Percentiles rank a stretch among this genome's conserved stretches.
These are phyloP conservation scores for Kandelia obovata DNA, from an alignment of 345 rosid genomes.

Conservation along the genomic window DNA sequence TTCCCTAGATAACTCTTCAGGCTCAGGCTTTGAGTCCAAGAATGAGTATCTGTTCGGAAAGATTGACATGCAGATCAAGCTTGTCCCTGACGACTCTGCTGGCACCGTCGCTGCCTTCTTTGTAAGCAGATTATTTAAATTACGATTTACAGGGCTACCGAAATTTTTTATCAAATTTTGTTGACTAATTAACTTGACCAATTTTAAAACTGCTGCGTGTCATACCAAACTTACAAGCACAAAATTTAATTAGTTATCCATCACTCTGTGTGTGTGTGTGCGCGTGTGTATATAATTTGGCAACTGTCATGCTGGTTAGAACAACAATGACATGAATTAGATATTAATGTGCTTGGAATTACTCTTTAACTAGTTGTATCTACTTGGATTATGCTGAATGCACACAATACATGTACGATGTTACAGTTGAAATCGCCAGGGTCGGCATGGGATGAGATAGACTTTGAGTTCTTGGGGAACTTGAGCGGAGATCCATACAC, in stretches of 20 bases:
- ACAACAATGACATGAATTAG: background rate
- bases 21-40: slow-evolving; percentile 4
- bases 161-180: background rate
- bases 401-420: background rate
- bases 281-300: background rate
- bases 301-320: background rate
- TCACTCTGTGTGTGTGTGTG: background rate
- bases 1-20: background rate
- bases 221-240: too few relatives aligned
- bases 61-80: slow-evolving; percentile 4
- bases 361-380: background rate
- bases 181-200: too few relatives aligned
- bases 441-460: slow-evolving; percentile 2
- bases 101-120: background rate
- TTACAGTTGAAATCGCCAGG: slow-evolving; percentile 4
- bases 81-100: background rate
- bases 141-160: background rate
- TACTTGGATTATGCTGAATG: background rate
- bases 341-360: background rate
- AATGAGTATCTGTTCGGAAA: background rate
- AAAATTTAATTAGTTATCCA: too few relatives aligned
- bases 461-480: background rate
- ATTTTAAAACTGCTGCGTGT: background rate
- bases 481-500: slow-evolving; percentile 2
- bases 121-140: background rate